Base-by-base conservation (phyloP, 306 rosid genomes). In the Spatholobus suberectus region DNA sequence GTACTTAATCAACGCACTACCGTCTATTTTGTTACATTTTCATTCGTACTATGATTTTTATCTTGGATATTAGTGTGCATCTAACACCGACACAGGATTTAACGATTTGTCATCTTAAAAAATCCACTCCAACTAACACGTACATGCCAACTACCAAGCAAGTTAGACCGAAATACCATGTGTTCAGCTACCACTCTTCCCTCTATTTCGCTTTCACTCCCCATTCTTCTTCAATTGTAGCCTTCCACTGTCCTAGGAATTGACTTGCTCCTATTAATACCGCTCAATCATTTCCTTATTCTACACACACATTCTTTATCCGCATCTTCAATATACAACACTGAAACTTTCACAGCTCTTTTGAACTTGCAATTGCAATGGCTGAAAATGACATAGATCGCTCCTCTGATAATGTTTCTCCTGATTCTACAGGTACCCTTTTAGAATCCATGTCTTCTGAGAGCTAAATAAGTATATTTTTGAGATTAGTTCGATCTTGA, bases 401-500 rank as follows among this genome's bases (percentile, higher is more conserved):
- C 81, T 86, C 91, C 62, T 83, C 97, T 59, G 82, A 82, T 74
- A 65, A 86, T 27, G 44, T 54, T 67, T 80, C 92, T 69, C 75
- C 32, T n/a, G 80, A 86, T 87, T 88, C 94, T 29, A 84, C 71
- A 83, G 98, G 97, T 92, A 87, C 75, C 91, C 83, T 21, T 80
- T 88, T 54, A 24, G 65, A 80, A 26, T 66, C 58, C 14, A 11
- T 12, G 20, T 20, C 51, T 76, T 75, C 11, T 75, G 2, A 51
- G 62, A 41, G 9, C 12, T 57, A 12, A 1, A 15, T 37, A 62
- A 18, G 4, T 38, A 20, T 68, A 8, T 27, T 20, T 66, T 40
- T 29, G 10, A 18, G 71, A 67, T 58, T 49, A 43, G 29, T 54
- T 65, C n/a, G n/a, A n/a, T n/a, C n/a, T n/a, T n/a, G 20, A 23